A percentile compares a stretch with the other conserved stretches of the same genome.
Conservation (phyloP, 495 filamentous ascomycete species). For the Neurospora sublineolata region DNA sequence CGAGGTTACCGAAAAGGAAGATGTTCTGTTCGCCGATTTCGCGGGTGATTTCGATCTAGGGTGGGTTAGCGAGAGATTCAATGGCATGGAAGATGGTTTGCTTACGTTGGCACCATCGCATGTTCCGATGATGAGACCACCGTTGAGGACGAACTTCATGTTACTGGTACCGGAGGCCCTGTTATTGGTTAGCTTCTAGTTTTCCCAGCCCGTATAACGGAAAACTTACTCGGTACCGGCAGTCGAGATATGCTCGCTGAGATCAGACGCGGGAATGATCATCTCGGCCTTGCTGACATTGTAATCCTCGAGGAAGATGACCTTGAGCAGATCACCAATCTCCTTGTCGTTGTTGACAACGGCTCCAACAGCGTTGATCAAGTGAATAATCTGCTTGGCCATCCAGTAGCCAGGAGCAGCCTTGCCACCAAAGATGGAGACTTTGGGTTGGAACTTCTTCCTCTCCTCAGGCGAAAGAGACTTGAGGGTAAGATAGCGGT, state of each 20-base stretch:
- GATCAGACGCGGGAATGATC: slow-evolving; percentile 85
- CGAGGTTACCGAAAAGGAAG: slow-evolving; percentile 94
- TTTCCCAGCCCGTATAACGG: slow-evolving; percentile 36
- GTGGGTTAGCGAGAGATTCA: not conserved
- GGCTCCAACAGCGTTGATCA: slow-evolving; percentile 84
- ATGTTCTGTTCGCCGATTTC: slow-evolving; percentile 94
- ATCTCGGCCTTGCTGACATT: slow-evolving; percentile 99
- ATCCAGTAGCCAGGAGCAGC: slow-evolving; percentile 99
- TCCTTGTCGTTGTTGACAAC: slow-evolving; percentile 88
- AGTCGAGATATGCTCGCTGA: slow-evolving; percentile 98
- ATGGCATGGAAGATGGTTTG: not conserved
- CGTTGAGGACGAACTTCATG: slow-evolving; percentile 99
- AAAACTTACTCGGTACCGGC: slow-evolving; percentile 73
- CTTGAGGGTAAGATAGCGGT: slow-evolving; percentile 87
- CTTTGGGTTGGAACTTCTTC: slow-evolving; percentile 82
- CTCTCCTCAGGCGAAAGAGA: slow-evolving; percentile 68
- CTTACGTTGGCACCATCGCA: slow-evolving; percentile 95
- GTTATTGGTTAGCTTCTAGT: not conserved
- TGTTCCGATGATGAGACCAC: slow-evolving; percentile 92
- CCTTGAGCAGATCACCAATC: slow-evolving; percentile 88
- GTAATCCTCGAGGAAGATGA: slow-evolving; percentile 95
- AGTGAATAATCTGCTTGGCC: slow-evolving; percentile 96
- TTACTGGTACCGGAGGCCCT: slow-evolving; percentile 55
- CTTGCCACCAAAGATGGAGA: slow-evolving; percentile 96
- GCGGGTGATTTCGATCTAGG: slow-evolving; percentile 89